Percentiles rank a stretch among this genome's conserved stretches.
phyloP scores from a whole-genome alignment of 129 eudicot species.

The Artemisia annua region DNA sequence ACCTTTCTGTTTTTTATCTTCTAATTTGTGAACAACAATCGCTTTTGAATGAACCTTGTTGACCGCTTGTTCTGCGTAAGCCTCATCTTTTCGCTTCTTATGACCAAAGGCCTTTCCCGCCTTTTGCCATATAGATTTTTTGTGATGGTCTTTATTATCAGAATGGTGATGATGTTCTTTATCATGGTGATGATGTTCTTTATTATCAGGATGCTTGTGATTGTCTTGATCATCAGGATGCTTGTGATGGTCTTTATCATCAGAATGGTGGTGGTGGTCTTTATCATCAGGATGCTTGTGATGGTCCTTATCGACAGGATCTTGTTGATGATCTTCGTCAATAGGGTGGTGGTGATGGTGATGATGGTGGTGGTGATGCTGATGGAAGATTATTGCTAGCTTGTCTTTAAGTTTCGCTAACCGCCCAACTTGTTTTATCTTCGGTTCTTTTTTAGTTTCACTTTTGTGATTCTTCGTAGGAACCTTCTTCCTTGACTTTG shows the following conservation, averaged over 20 bases:
- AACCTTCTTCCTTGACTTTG: conserved; percentile 3
- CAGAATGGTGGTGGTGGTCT: neutral
- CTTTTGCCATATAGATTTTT: conserved; percentile 36
- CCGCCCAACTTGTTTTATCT: conserved; percentile 31
- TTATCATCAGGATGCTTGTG: neutral
- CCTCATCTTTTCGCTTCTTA: conserved; percentile 16
- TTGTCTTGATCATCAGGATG: neutral
- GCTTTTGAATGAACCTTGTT: conserved; percentile 20
- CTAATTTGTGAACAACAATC: conserved; percentile 24
- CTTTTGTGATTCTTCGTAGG: conserved; percentile 15
- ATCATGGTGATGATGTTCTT: neutral
- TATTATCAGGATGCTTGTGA: neutral
- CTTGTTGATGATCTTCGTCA: no score
- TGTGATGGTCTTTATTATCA: conserved; percentile 9
- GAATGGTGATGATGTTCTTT: conserved; percentile 1
- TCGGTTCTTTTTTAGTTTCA: conserved; percentile 15
- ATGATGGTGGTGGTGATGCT: conserved; percentile 80
- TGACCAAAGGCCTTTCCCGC: conserved; percentile 27
- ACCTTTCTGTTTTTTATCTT: conserved; percentile 34
- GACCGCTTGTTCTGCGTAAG: conserved; percentile 23
- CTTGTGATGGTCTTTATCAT: neutral
- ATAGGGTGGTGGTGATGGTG: conserved; percentile 45
- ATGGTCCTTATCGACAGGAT: neutral
- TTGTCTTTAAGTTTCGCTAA: conserved; percentile 56
- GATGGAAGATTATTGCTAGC: conserved; percentile 64